Evolutionary conservation across 176 grass and related monocot genomes (phyloP), one percentile per base, ranked within the genome.

Genomic region (Aegilops bicornis): DNA sequence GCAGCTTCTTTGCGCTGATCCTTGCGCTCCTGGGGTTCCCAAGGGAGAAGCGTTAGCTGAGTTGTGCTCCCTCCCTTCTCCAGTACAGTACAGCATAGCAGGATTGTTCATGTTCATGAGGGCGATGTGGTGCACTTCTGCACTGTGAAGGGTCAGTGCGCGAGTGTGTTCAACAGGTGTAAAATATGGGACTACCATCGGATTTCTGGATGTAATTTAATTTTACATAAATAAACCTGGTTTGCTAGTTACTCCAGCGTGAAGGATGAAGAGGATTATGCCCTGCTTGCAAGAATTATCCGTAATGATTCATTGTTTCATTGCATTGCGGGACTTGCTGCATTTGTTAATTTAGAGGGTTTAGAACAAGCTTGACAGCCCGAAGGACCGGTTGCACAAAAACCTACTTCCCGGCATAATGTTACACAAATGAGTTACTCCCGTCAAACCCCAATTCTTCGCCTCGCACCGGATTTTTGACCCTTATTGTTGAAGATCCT

Each of bases 1-100:
- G 97, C 43, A 96, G 92, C 56, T 75, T 99, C 87, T 10, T 94
- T 27, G 94, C 94, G 25, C 83, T 99, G 15, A 7, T 99, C 43
- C 85, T 90, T 27, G 92, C 88, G 1, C 84, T 96, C 11, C 32
- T 96, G 17, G 90, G 92, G 25, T 92, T 86, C 81, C 89, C 86
- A 3, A 90, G 66, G 75, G 86, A 92, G 78, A 85, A 7, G 77
- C 81, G 48, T 69, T 91, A 88, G 69, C 5, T 62, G 30, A 17
- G 42, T 4, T 74, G 71, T 27, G 39, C 19, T 29, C 25, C 31
- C 29, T 22, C 24, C 3, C 2, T 47, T 73, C 36, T 73, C 69
- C 12, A 13, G 39, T 45, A 73, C 12, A 13, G 39, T 45, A 73
- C n/a, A 43, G 39, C 39, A 19, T 45, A 75, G 24, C 30, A 83